A percentile compares a stretch with the other conserved stretches of the same genome.
phyloP scores from a whole-genome alignment of 257 asterid species.

The Schizonepeta tenuifolia region DNA sequence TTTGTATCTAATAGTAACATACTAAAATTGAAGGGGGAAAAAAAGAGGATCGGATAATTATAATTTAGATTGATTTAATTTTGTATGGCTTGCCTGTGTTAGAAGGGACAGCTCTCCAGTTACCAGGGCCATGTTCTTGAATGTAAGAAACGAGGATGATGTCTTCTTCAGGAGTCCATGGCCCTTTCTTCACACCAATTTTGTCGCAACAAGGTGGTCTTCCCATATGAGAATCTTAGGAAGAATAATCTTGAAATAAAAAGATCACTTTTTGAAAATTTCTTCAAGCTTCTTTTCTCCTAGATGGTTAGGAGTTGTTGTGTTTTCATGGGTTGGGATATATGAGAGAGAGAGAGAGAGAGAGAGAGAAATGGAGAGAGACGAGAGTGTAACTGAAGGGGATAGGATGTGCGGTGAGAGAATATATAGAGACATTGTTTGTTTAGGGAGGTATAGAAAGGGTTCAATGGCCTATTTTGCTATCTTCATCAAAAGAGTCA shows the following conservation, averaged over 20 bases:
- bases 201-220: constrained; percentile 90
- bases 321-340: background rate
- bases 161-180: constrained; percentile 96
- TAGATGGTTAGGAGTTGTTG: constrained; percentile 16
- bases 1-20: too few species aligned
- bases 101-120: constrained; percentile 80
- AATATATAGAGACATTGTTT: constrained; percentile 37
- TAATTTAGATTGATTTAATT: too few species aligned
- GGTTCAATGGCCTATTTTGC: constrained; percentile 34
- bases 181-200: constrained; percentile 81
- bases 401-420: constrained; percentile 36
- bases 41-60: too few species aligned
- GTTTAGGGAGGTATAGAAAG: constrained; percentile 10
- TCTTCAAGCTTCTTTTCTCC: background rate
- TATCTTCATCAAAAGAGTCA: constrained; percentile 53
- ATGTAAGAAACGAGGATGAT: constrained; percentile 79
- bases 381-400: constrained; percentile 51
- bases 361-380: constrained; percentile 34
- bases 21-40: too few species aligned
- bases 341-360: background rate
- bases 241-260: background rate
- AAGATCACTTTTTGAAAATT: background rate
- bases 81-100: constrained; percentile 54
- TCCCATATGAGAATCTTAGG: constrained; percentile 50
- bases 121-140: constrained; percentile 85